These are phyloP conservation scores for Chenopodium album DNA, from an alignment of 148 eudicot genomes.

Conservation along the genomic window DNA sequence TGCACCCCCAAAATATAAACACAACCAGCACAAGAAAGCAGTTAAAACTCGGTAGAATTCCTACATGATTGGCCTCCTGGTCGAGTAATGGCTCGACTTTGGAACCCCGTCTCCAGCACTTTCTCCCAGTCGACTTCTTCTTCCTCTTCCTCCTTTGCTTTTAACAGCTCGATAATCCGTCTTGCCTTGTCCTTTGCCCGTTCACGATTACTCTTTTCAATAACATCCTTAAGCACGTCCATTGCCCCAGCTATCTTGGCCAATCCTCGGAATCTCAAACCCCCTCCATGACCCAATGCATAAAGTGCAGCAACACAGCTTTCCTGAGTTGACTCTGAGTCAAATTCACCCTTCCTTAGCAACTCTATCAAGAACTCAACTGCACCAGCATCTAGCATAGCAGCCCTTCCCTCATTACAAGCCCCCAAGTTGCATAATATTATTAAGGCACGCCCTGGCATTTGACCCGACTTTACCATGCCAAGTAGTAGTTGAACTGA, in stretches of 20 bases:
- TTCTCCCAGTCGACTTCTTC: constrained; percentile 83
- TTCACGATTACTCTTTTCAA: constrained; percentile 34
- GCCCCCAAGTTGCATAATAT: constrained; percentile 68
- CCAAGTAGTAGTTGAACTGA: constrained; percentile 49
- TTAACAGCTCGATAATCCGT: constrained; percentile 57
- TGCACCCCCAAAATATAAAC: constrained; percentile 11
- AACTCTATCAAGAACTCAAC: constrained; percentile 58
- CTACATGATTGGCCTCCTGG: constrained; percentile 27
- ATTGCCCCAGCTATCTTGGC: constrained; percentile 69
- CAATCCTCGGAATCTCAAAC: constrained; percentile 78
- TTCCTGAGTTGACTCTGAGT: constrained; percentile 63
- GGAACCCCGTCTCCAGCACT: constrained; percentile 56
- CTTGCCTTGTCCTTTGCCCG: constrained; percentile 56
- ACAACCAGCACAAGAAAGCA: constrained; percentile 7
- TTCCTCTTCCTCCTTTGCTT: constrained; percentile 69
- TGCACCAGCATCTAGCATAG: constrained; percentile 73
- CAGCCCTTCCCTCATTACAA: constrained; percentile 71
- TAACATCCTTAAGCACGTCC: constrained; percentile 54
- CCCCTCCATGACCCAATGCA: constrained; percentile 69
- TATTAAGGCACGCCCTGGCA: constrained; percentile 62
- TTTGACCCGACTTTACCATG: constrained; percentile 53
- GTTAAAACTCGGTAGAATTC: constrained; percentile 42
- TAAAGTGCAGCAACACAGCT: constrained; percentile 68
- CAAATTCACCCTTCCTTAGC: constrained; percentile 48
- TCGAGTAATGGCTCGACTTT: constrained; percentile 32